These are phyloP conservation scores for Dissophora globulifera DNA, from an alignment of 192 early-diverging fungal species.

Conservation along the genomic window DNA sequence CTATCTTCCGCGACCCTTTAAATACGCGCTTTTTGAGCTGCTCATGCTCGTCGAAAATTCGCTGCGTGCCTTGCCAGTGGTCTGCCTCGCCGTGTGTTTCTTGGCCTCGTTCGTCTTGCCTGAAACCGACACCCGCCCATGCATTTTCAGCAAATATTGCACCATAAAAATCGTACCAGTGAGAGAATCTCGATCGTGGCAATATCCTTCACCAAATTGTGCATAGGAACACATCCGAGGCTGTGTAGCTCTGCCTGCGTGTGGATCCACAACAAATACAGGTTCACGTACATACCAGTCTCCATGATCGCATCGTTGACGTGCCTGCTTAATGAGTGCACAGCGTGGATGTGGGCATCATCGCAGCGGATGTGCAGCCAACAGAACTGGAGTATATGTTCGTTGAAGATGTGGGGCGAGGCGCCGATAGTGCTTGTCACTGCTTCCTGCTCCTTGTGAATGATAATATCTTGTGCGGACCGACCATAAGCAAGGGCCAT, in stretches of 20 bases:
- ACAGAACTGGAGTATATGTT: conserved; percentile 95
- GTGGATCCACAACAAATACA: conserved; percentile 90
- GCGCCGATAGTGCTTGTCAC: conserved; percentile 93
- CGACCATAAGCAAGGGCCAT: no score
- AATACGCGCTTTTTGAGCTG: conserved; percentile 39
- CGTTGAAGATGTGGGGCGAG: conserved; percentile 87
- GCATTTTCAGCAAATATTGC: conserved; percentile 73
- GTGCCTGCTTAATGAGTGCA: conserved; percentile 84
- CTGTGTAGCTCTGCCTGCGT: conserved; percentile 96
- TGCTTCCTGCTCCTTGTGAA: conserved; percentile 96
- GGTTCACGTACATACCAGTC: conserved; percentile 89
- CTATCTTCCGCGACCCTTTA: no score
- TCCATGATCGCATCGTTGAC: conserved; percentile 83
- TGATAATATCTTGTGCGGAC: no score
- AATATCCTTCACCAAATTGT: conserved; percentile 98
- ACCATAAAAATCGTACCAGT: conserved; percentile 86
- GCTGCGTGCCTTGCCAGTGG: conserved; percentile 83
- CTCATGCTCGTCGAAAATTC: conserved; percentile 84
- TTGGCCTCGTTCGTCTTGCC: conserved; percentile 74
- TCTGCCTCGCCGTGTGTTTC: conserved; percentile 74
- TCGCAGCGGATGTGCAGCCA: conserved; percentile 92
- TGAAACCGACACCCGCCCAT: conserved; percentile 68
- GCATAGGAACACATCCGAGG: conserved; percentile 96
- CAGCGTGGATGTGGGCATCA: conserved; percentile 84
- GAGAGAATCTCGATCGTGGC: conserved; percentile 97